Base-by-base conservation (phyloP, 176 grass and related monocot genomes). In the Neostapfia colusana region DNA sequence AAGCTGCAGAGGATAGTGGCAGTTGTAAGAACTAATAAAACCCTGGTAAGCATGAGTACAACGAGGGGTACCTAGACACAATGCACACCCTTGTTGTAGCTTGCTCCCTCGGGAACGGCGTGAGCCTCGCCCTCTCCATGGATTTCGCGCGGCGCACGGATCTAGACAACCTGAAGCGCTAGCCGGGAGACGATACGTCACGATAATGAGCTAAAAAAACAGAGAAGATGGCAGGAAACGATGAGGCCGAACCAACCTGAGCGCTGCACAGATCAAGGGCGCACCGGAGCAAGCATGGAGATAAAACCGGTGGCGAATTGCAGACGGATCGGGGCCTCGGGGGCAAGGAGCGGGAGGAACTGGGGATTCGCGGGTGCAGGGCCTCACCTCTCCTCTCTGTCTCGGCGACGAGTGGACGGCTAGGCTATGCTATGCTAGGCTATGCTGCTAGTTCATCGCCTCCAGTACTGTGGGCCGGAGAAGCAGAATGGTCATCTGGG, bases 21-120 rank as follows among this genome's bases (percentile, higher is more conserved):
- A 28, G 4, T 55, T 63, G 26, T 55, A 27, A 41, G 3, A 58
- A 69, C 17, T 16, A 20, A 23, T 4, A 21, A 53, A 8, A 50
- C 5, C 15, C 1, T 56, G 53, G 3, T 24, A 10, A 48, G 17
- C 25, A 14, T 45, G n/a, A n/a, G n/a, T n/a, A n/a, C n/a, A n/a
- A n/a, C n/a, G n/a, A n/a, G 4, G 18, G 46, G 54, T 83, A 90
- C 88, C 88, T 90, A 0, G 88, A 83, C 57, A 87, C 75, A 39
- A 78, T 67, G 64, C 70, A 75, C 18, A 79, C 21, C 65, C 75
- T 31, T 24, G 69, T 13, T 4, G 76, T 72, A 18, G 76, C 88
- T 34, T 54, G 80, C 20, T 59, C 84, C 81, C 49, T 72, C 15
- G 7, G 45, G 36, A 66, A 79, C 25, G 64, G 20, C n/a, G 46